A percentile compares a stretch with the other conserved stretches of the same genome.
Evolutionary conservation across 805 yeast genomes (phyloP).

Genomic region (Candida insectalens): DNA sequence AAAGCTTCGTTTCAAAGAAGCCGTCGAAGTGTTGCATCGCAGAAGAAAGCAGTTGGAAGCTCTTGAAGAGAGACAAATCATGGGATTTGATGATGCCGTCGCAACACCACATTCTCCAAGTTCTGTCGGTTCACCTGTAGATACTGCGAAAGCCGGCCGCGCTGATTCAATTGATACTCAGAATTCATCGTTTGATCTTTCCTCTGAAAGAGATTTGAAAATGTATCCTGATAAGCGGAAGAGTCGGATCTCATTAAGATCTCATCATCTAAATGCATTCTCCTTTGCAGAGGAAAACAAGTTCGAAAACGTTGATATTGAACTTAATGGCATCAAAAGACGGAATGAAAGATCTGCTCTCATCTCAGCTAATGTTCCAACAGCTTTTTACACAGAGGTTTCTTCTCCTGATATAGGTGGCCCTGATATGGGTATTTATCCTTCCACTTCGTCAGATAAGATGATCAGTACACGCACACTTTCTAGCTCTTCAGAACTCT

Average conservation of each 20-base stretch:
- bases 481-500: constrained; percentile 20
- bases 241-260: constrained; percentile 18
- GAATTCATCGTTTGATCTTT: too few relatives aligned
- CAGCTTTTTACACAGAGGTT: too few relatives aligned
- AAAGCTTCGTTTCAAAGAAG: constrained; percentile 19
- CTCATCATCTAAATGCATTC: constrained; percentile 14
- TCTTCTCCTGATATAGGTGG: too few relatives aligned
- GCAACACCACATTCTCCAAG: too few relatives aligned
- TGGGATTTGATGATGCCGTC: constrained; percentile 14
- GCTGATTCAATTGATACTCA: too few relatives aligned
- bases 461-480: too few relatives aligned
- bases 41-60: constrained; percentile 17
- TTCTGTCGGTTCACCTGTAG: too few relatives aligned
- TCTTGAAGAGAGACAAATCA: constrained; percentile 16
- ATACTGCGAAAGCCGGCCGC: neutral
- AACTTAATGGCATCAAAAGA: constrained; percentile 21
- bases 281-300: constrained; percentile 38
- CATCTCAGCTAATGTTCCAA: constrained; percentile 1
- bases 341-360: constrained; percentile 1
- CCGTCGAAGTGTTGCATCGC: constrained; percentile 20
- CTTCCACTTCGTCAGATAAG: too few relatives aligned
- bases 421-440: constrained; percentile 1
- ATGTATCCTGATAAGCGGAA: constrained; percentile 6
- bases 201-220: too few relatives aligned
- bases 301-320: constrained; percentile 45